Percentiles rank a stretch among this genome's conserved stretches.
These are phyloP conservation scores for Globisporangium alternatum DNA, from an alignment of 352 stramenopile genomes.

Conservation along the genomic window DNA sequence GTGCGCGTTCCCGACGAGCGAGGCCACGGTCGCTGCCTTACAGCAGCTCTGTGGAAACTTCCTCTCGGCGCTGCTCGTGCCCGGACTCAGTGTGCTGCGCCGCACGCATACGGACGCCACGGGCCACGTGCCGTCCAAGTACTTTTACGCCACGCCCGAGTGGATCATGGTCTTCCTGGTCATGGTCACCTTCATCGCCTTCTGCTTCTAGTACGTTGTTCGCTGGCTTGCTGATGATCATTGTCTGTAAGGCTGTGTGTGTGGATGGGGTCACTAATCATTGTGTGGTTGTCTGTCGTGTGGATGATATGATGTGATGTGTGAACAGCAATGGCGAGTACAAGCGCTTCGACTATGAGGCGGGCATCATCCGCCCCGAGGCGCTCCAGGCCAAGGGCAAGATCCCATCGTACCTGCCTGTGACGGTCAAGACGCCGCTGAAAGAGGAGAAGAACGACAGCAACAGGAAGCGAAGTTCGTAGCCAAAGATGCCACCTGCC, in stretches of 20 bases:
- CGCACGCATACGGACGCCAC: slow-evolving; percentile 30
- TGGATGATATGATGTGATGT: slow-evolving; percentile 16
- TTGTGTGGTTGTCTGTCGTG: not conserved
- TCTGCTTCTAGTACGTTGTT: slow-evolving; percentile 28
- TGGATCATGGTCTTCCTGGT: slow-evolving; percentile 49
- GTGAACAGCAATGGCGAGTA: slow-evolving; percentile 27
- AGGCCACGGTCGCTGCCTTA: slow-evolving; percentile 68
- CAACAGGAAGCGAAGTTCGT: not conserved
- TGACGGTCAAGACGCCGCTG: slow-evolving; percentile 16
- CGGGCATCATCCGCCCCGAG: slow-evolving; percentile 18
- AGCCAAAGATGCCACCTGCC: not conserved
- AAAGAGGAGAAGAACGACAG: slow-evolving; percentile 1
- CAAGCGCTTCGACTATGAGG: slow-evolving; percentile 30
- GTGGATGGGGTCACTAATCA: slow-evolving; percentile 6
- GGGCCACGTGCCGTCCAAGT: slow-evolving; percentile 27
- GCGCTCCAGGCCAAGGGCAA: slow-evolving; percentile 13
- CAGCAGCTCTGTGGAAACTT: slow-evolving; percentile 81
- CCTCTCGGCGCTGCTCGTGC: slow-evolving; percentile 56
- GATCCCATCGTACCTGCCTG: slow-evolving; percentile 16
- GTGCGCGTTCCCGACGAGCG: slow-evolving; percentile 70
- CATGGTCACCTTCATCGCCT: slow-evolving; percentile 36
- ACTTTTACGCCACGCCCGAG: slow-evolving; percentile 52
- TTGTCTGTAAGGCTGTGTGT: slow-evolving; percentile 17
- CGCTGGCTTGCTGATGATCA: not conserved
- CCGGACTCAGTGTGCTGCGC: slow-evolving; percentile 41